Evolutionary conservation across 169 alveolate genomes (phyloP).

Genomic region (Plasmodium reichenowi): DNA sequence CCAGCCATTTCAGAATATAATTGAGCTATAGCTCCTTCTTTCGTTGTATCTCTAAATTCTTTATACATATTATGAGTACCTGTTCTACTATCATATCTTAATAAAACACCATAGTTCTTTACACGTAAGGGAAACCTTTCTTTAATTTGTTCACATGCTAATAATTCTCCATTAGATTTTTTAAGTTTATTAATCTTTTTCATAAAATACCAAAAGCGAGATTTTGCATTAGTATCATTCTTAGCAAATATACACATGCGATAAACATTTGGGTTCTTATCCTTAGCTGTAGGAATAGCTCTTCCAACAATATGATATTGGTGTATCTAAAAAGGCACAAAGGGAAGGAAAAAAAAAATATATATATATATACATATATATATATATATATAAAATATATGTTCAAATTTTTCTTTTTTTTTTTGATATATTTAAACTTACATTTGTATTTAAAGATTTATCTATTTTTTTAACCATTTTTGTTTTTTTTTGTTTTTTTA

Average conservation of each 20-base stretch:
- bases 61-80: conserved; percentile 99
- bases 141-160: conserved; percentile 91
- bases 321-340: conserved; percentile 77
- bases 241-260: conserved; percentile 98
- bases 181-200: conserved; percentile 95
- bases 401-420: not conserved
- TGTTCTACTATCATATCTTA: conserved; percentile 98
- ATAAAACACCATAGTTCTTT: conserved; percentile 97
- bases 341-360: not conserved
- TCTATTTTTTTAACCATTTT: conserved; percentile 56
- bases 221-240: conserved; percentile 96
- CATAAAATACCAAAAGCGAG: conserved; percentile 98
- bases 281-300: conserved; percentile 94
- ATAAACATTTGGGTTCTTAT: conserved; percentile 92
- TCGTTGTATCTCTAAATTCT: conserved; percentile 97
- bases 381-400: not conserved
- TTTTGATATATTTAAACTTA: conserved; percentile 9
- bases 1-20: conserved; percentile 98
- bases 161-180: conserved; percentile 96
- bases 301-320: conserved; percentile 97
- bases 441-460: conserved; percentile 50
- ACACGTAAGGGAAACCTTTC: conserved; percentile 94
- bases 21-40: conserved; percentile 97
- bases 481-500: not conserved
- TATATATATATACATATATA: conserved; percentile 12